phyloP scores from a whole-genome alignment of 2,329 filamentous ascomycete species.

The Penicillium sp. region DNA sequence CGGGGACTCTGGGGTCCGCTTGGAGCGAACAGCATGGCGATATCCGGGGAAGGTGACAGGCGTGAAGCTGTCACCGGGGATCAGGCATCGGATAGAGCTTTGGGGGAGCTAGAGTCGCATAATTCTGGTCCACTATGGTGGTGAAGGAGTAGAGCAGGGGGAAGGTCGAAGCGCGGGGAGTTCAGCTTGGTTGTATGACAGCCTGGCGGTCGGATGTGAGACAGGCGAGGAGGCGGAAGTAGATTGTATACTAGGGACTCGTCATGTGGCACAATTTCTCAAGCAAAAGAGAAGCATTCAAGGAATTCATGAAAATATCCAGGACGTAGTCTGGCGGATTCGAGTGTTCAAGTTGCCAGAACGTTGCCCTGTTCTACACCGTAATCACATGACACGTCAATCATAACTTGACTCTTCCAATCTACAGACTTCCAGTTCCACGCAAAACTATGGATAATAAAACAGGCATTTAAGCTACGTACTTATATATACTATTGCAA shows the following conservation, averaged over 20 bases:
- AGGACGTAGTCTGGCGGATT: background rate
- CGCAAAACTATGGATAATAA: background rate
- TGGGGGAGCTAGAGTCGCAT: background rate
- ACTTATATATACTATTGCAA: too few species aligned
- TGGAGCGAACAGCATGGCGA: slow-evolving; percentile 42
- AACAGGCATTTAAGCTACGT: background rate
- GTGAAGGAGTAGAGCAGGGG: background rate
- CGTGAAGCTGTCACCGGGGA: slow-evolving; percentile 5
- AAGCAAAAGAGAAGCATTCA: background rate
- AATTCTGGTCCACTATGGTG: background rate
- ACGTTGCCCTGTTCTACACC: background rate
- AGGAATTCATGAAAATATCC: background rate
- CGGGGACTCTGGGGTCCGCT: slow-evolving; percentile 43
- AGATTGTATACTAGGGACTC: background rate
- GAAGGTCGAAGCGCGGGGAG: background rate
- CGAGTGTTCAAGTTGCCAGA: background rate
- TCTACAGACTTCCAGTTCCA: background rate
- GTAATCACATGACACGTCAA: too few species aligned
- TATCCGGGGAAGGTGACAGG: background rate
- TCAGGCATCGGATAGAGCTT: slow-evolving; percentile 1
- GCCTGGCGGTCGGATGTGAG: background rate
- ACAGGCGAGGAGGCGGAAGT: background rate
- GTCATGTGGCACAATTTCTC: background rate
- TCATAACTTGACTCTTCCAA: too few species aligned
- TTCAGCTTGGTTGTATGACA: slow-evolving; percentile 4